Base-by-base conservation (phyloP, 176 grass and related monocot species). In the Rhynchospora tenuis region DNA sequence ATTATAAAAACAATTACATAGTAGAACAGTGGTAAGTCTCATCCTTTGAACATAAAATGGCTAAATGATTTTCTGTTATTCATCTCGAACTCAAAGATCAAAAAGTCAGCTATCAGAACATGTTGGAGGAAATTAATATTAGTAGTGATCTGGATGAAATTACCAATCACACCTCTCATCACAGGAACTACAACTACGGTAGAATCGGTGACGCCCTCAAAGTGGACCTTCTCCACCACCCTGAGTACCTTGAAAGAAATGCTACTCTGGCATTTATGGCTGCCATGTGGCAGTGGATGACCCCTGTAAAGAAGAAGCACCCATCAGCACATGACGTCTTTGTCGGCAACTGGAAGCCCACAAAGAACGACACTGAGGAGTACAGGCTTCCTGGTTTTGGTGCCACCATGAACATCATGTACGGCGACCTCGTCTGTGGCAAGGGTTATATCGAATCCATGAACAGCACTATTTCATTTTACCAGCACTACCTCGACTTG, bases 251-350 rank as follows among this genome's bases (percentile, higher is more conserved):
- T 24, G 95, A 94, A 77, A 88, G 94, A 73, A 97, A 97, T 85
- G 90, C 92, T 9, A 97, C 95, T 17, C 48, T 97, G 13, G 95
- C 95, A 57, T 97, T 97, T 90, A 83, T 92, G 86, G 92, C 95
- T 42, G 92, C 95, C 43, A 84, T 97, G 6, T 97, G 95, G 95
- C 92, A 90, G 87, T 97, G 95, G 95, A 93, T 97, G 92, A 97
- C 88, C 85, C 95, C 92, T 24, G 85, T 97, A 84, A 97, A 94
- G 65, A 87, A 91, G 81, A 94, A 88, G 82, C 92, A 91, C 56
- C 92, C 95, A 46, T 94, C 95, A 29, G 92, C 95, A 6, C 95
- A 94, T 81, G 95, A 97, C 70, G 92, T 79, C 16, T 87, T 94
- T 88, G 95, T 97, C 82, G 92, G 95, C 79, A 94, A 91, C 87